These are phyloP conservation scores for Leucosporidium yakuticum DNA, from an alignment of 768 basidiomycete species.

Conservation along the genomic window DNA sequence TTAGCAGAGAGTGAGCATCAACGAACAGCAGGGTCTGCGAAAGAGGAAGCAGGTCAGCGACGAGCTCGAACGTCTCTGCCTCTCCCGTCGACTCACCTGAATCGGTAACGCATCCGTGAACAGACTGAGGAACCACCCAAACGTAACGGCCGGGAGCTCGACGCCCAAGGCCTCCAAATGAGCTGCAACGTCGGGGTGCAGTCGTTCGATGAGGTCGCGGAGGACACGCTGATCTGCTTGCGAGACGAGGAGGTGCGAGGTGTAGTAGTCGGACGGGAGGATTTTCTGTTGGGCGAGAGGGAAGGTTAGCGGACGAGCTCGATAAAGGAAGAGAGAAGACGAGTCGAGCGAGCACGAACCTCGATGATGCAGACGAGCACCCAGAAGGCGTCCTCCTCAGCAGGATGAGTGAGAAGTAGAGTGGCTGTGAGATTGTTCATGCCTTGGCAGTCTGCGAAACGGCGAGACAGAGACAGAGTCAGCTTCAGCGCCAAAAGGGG, in stretches of 20 bases:
- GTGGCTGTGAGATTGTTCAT: conserved; percentile 97
- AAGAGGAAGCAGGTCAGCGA: not conserved
- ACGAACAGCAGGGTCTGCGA: conserved; percentile 68
- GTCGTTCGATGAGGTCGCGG: conserved; percentile 66
- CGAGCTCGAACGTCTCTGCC: not conserved
- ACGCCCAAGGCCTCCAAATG: conserved; percentile 76
- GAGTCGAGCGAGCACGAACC: conserved; percentile 2
- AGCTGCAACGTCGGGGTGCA: conserved; percentile 44
- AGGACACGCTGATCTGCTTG: conserved; percentile 89
- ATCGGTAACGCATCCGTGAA: conserved; percentile 95
- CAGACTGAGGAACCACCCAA: conserved; percentile 95
- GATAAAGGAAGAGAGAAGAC: too few relatives aligned
- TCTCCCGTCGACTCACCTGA: conserved; percentile 55
- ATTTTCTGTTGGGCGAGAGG: conserved; percentile 48
- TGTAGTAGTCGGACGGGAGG: conserved; percentile 88
- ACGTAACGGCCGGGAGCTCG: conserved; percentile 88
- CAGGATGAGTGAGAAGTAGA: conserved; percentile 79
- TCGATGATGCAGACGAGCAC: conserved; percentile 82
- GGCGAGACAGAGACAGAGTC: not conserved
- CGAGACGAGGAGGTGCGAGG: conserved; percentile 82
- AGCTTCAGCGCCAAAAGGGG: not conserved
- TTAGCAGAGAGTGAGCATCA: not conserved
- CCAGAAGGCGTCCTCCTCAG: conserved; percentile 98
- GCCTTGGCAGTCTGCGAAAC: conserved; percentile 45
- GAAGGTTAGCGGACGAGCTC: not conserved